phyloP scores from a whole-genome alignment of 225 moss, liverwort and hornwort genomes.

The Sphagnum tenellum region DNA sequence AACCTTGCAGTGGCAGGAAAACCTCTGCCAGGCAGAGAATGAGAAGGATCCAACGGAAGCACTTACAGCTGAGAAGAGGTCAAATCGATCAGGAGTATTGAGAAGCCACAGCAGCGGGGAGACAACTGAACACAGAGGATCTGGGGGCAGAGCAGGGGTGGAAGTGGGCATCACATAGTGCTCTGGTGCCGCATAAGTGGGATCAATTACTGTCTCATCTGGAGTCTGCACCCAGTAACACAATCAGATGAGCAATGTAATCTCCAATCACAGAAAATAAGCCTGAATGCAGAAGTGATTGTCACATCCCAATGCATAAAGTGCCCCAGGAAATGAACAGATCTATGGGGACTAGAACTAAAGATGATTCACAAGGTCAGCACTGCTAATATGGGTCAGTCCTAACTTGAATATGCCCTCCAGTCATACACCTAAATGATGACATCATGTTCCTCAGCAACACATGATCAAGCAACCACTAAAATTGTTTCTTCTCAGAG shows the following conservation, averaged over 20 bases:
- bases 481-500: not conserved
- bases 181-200: constrained; percentile 91
- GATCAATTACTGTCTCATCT: constrained; percentile 91
- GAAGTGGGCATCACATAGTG: constrained; percentile 90
- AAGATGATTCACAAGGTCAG: not conserved
- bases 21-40: too few relatives aligned
- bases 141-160: constrained; percentile 79
- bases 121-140: constrained; percentile 79
- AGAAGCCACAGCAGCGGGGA: constrained; percentile 83
- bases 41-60: not conserved
- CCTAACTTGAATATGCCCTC: too few relatives aligned
- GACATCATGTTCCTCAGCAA: too few relatives aligned
- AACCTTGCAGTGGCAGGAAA: too few relatives aligned
- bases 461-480: too few relatives aligned
- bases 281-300: not conserved
- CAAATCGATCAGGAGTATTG: constrained; percentile 96
- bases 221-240: constrained; percentile 38
- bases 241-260: too few relatives aligned
- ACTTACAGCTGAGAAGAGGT: constrained; percentile 81
- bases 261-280: not conserved
- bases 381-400: too few relatives aligned
- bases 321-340: constrained; percentile 1
- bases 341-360: constrained; percentile 5
- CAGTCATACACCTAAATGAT: too few relatives aligned
- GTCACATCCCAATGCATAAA: not conserved